These are phyloP conservation scores for Fusarium circinatum DNA, from an alignment of 2,329 filamentous ascomycete genomes.

Conservation along the genomic window DNA sequence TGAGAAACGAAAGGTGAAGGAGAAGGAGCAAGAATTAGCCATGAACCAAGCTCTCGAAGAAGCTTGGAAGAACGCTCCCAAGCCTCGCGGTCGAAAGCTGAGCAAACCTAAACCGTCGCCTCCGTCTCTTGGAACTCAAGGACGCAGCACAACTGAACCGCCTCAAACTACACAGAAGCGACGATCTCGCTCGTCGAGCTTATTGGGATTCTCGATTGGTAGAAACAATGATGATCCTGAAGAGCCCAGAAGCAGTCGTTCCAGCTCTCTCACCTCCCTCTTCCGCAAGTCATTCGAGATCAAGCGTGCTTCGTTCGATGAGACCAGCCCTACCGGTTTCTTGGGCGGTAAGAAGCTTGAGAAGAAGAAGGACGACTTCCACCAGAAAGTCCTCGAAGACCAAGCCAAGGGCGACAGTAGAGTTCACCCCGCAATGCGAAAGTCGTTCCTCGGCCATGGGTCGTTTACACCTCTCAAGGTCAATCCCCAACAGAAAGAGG, in stretches of 20 bases:
- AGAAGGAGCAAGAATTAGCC: slow-evolving; percentile 28
- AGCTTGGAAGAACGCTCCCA: slow-evolving; percentile 37
- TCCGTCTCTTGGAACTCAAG: slow-evolving; percentile 14
- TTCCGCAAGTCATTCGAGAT: slow-evolving; percentile 50
- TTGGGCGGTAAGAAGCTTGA: slow-evolving; percentile 56
- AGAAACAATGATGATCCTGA: slow-evolving; percentile 36
- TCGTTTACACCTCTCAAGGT: slow-evolving; percentile 46
- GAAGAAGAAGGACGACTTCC: slow-evolving; percentile 49
- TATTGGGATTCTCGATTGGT: slow-evolving; percentile 40
- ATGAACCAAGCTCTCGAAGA: slow-evolving; percentile 39
- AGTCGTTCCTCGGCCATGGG: slow-evolving; percentile 39
- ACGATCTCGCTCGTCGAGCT: slow-evolving; percentile 43
- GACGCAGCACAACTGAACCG: slow-evolving; percentile 35
- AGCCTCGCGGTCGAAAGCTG: slow-evolving; percentile 43
- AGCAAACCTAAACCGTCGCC: slow-evolving; percentile 48
- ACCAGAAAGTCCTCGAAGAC: slow-evolving; percentile 44
- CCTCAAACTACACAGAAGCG: slow-evolving; percentile 28
- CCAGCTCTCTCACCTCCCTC: slow-evolving; percentile 51
- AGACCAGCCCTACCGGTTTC: slow-evolving; percentile 49
- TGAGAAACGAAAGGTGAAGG: slow-evolving; percentile 33
- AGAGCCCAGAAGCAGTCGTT: slow-evolving; percentile 46
- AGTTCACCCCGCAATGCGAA: slow-evolving; percentile 51
- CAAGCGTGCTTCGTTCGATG: slow-evolving; percentile 48
- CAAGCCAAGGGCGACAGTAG: slow-evolving; percentile 41
- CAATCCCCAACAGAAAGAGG: slow-evolving; percentile 34